Conservation (phyloP, 169 alveolate genomes). For the Eimeria maxima region DNA sequence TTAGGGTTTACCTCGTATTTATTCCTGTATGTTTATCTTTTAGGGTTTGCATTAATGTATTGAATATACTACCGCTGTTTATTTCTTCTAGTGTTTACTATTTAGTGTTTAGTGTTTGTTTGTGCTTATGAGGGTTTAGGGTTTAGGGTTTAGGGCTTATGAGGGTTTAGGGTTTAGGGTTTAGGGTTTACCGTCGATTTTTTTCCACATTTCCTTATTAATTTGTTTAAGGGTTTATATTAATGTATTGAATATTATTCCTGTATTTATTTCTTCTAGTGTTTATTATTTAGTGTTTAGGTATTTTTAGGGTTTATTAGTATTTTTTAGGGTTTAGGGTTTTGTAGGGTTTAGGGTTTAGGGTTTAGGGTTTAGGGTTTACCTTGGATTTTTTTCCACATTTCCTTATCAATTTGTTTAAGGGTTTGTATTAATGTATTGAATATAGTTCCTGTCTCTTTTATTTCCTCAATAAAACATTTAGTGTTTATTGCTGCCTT, state of each 20-base stretch:
- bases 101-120: no score
- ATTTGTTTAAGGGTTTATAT: not conserved
- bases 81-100: no score
- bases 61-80: no score
- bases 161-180: not conserved
- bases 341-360: no score
- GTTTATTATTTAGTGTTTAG: not conserved
- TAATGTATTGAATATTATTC: not conserved
- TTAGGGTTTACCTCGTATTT: no score
- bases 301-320: no score
- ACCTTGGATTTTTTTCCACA: not conserved
- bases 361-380: not conserved
- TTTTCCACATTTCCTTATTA: not conserved
- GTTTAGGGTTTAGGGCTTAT: no score
- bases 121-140: no score
- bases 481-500: not conserved
- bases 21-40: no score
- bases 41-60: no score
- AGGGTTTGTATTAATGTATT: not conserved
- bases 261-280: not conserved
- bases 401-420: not conserved
- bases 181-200: not conserved
- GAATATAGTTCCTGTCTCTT: slow-evolving; percentile 14
- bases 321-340: no score
- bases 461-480: not conserved